Conservation (phyloP, 352 stramenopile species). For the Globisporangium radiosum region DNA sequence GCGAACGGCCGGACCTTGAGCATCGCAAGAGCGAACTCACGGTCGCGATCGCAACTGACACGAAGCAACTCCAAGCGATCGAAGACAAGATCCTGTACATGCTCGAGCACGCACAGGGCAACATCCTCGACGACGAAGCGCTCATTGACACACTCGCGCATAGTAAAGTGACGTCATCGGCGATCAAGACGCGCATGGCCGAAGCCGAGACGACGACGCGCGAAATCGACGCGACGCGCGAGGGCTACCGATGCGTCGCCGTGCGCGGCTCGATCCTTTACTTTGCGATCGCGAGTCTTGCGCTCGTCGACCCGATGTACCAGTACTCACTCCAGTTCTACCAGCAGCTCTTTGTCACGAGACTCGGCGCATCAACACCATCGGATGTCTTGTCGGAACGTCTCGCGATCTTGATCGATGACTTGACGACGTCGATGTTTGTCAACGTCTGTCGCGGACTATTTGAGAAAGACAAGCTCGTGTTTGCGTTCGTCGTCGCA, state of each 20-base stretch:
- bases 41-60: constrained; percentile 89
- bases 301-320: constrained; percentile 93
- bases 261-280: constrained; percentile 90
- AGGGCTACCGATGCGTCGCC: constrained; percentile 89
- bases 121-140: constrained; percentile 93
- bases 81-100: constrained; percentile 94
- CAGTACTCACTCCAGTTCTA: constrained; percentile 95
- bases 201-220: constrained; percentile 87
- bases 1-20: constrained; percentile 89
- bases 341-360: constrained; percentile 88
- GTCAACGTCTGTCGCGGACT: constrained; percentile 92
- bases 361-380: constrained; percentile 77
- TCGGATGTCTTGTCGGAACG: constrained; percentile 75
- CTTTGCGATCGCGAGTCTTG: constrained; percentile 90
- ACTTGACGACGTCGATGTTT: constrained; percentile 92
- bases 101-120: constrained; percentile 89
- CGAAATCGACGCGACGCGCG: constrained; percentile 88
- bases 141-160: constrained; percentile 89
- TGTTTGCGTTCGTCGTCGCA: constrained; percentile 93
- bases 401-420: constrained; percentile 87
- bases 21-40: constrained; percentile 91
- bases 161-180: constrained; percentile 87
- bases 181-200: constrained; percentile 86
- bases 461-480: constrained; percentile 94
- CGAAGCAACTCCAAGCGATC: constrained; percentile 91